phyloP scores from a whole-genome alignment of 2,329 filamentous ascomycete genomes.

The Drechslera avenae region DNA sequence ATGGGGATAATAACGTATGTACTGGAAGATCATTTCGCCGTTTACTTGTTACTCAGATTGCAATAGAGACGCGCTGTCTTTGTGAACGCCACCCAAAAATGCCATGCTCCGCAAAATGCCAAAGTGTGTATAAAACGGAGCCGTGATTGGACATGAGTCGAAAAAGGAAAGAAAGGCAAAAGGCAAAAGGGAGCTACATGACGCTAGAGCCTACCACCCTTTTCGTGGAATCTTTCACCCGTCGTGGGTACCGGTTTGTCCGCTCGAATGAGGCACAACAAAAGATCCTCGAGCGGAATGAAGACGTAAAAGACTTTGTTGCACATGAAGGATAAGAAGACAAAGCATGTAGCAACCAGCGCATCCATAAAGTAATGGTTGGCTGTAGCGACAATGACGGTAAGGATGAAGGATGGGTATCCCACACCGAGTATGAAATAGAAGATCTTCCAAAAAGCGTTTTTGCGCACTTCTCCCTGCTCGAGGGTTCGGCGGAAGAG shows the following conservation, averaged over 20 bases:
- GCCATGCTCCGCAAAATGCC: conserved; percentile 9
- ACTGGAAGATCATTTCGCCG: not conserved
- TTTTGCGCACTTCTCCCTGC: conserved; percentile 51
- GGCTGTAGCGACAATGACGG: conserved; percentile 65
- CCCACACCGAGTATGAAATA: conserved; percentile 56
- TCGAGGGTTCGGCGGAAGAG: conserved; percentile 52
- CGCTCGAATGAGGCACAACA: conserved; percentile 55
- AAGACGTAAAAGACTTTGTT: conserved; percentile 59
- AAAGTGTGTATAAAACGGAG: not conserved
- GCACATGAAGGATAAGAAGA: conserved; percentile 53
- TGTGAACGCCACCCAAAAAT: conserved; percentile 5
- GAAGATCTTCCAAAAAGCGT: conserved; percentile 49
- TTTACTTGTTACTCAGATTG: not conserved
- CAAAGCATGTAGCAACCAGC: conserved; percentile 56
- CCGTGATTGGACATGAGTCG: not conserved
- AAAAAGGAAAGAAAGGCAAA: not conserved
- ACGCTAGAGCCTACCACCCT: conserved; percentile 38
- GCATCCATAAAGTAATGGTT: conserved; percentile 67
- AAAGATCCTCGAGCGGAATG: conserved; percentile 57
- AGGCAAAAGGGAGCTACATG: too few relatives aligned
- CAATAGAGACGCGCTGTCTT: not conserved
- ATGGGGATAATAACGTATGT: not conserved
- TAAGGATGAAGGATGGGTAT: conserved; percentile 61
- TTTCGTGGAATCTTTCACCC: conserved; percentile 52
- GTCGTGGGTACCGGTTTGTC: conserved; percentile 63